These are phyloP conservation scores for Scenedesmus sp. DNA, from an alignment of 163 green algal species.

Conservation along the genomic window DNA sequence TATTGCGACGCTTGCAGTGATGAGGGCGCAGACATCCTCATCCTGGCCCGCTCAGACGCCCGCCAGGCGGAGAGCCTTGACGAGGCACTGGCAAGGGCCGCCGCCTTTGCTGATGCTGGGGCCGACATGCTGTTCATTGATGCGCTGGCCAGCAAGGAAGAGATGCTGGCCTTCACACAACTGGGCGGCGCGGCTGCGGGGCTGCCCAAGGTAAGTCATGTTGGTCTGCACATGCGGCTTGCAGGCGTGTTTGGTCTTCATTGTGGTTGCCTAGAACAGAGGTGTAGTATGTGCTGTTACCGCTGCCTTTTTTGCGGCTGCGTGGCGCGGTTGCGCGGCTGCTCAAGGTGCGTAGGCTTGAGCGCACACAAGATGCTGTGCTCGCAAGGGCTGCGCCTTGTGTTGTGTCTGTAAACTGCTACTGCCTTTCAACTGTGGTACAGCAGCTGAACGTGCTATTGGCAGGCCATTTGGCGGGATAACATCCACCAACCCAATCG, in stretches of 20 bases:
- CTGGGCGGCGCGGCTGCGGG: conserved; percentile 60
- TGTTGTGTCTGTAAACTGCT: too few species aligned
- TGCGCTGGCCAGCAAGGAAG: conserved; percentile 85
- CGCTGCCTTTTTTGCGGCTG: neutral
- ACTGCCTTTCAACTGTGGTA: too few species aligned
- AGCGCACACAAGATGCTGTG: too few species aligned
- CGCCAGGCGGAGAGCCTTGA: conserved; percentile 82
- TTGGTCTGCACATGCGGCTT: neutral
- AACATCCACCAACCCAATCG: too few species aligned
- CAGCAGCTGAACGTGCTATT: too few species aligned
- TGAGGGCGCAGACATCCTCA: conserved; percentile 89
- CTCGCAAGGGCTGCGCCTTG: too few species aligned
- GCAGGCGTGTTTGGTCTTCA: neutral
- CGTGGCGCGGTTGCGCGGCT: neutral
- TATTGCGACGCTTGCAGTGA: conserved; percentile 60
- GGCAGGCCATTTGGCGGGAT: too few species aligned
- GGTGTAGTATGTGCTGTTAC: neutral
- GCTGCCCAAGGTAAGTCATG: conserved; percentile 74
- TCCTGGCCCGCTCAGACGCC: conserved; percentile 91
- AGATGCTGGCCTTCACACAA: conserved; percentile 87
- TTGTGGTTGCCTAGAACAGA: neutral
- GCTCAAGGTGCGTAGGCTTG: too few species aligned
- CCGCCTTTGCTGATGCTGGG: conserved; percentile 91
- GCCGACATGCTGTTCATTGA: conserved; percentile 97
- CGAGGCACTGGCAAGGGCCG: conserved; percentile 86